Evolutionary conservation across 2,329 filamentous ascomycete species (phyloP).

Genomic region (Shiraia bambusicola): DNA sequence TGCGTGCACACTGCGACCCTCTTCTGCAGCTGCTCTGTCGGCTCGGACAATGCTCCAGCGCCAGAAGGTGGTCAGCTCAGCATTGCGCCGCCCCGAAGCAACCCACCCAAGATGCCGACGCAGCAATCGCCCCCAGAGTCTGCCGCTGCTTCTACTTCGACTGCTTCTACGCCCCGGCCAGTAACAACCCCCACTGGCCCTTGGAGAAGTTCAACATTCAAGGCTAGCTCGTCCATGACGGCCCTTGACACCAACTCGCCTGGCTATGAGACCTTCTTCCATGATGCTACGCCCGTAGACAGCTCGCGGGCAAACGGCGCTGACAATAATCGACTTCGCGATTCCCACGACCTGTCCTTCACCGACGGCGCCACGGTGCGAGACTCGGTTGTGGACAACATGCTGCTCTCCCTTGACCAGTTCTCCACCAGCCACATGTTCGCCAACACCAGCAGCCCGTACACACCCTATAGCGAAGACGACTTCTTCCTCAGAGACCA

Average conservation of each 20-base stretch:
- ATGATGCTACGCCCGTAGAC: constrained; percentile 42
- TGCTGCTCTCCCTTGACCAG: constrained; percentile 90
- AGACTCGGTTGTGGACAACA: constrained; percentile 92
- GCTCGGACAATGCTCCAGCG: constrained; percentile 34
- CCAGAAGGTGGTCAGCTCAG: constrained; percentile 17
- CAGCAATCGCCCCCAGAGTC: too few species aligned
- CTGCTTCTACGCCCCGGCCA: constrained; percentile 17
- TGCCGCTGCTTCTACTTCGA: too few species aligned
- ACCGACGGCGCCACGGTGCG: constrained; percentile 67
- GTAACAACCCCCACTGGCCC: constrained; percentile 38
- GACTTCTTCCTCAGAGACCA: constrained; percentile 40
- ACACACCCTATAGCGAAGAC: constrained; percentile 46
- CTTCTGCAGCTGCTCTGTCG: constrained; percentile 10
- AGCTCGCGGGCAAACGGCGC: constrained; percentile 13
- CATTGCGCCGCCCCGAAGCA: constrained; percentile 26
- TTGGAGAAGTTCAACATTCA: constrained; percentile 25
- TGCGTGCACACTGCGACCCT: constrained; percentile 11
- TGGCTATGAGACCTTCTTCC: constrained; percentile 38
- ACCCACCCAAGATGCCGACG: constrained; percentile 15
- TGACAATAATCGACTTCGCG: constrained; percentile 38
- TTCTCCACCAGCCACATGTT: constrained; percentile 28
- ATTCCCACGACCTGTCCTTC: constrained; percentile 85
- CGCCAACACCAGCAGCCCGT: constrained; percentile 18
- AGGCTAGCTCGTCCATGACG: constrained; percentile 26
- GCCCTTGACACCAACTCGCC: constrained; percentile 34